Percentiles rank a stretch among this genome's conserved stretches.
Conservation (phyloP, 192 early-diverging fungal genomes). For the Backusella morwellensis region DNA sequence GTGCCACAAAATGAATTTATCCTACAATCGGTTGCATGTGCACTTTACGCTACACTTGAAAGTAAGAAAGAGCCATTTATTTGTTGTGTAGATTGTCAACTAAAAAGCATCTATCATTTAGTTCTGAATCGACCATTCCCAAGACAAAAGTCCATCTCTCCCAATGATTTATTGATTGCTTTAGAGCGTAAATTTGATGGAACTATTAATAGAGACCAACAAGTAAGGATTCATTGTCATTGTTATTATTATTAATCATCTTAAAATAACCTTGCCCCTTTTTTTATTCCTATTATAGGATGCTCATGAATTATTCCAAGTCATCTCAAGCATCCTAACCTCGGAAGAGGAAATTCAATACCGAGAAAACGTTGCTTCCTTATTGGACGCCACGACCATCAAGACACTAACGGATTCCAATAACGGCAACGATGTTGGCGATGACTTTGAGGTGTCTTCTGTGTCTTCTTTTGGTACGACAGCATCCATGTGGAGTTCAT, state of each 20-base stretch:
- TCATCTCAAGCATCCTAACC: conserved; percentile 72
- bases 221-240: conserved; percentile 16
- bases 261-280: neutral
- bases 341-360: conserved; percentile 58
- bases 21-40: conserved; percentile 33
- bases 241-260: neutral
- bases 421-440: neutral
- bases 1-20: conserved; percentile 32
- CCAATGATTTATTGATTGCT: conserved; percentile 29
- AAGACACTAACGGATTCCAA: conserved; percentile 4
- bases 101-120: neutral
- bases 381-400: conserved; percentile 26
- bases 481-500: conserved; percentile 39
- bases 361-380: conserved; percentile 15
- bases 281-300: conserved; percentile 54
- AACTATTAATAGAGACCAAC: conserved; percentile 36
- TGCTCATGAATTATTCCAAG: conserved; percentile 86
- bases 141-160: conserved; percentile 22
- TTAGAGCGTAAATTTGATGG: conserved; percentile 28
- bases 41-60: conserved; percentile 39
- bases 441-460: conserved; percentile 32
- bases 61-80: conserved; percentile 13
- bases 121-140: conserved; percentile 33
- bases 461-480: conserved; percentile 34
- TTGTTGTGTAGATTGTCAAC: neutral